A percentile compares a stretch with the other conserved stretches of the same genome.
Evolutionary conservation across 495 filamentous ascomycete species (phyloP).

Genomic region (Aspergillus sparsus): DNA sequence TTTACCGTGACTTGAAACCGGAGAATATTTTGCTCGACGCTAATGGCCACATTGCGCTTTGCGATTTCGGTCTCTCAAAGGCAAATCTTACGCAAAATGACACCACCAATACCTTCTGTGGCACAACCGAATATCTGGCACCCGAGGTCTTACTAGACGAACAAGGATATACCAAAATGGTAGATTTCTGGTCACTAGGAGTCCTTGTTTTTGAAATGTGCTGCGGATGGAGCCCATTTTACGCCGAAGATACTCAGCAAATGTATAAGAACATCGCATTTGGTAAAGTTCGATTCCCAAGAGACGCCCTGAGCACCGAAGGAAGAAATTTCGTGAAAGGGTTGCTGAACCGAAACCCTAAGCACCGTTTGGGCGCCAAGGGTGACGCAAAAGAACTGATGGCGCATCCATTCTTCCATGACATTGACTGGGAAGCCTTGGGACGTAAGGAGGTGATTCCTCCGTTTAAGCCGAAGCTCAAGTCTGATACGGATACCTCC

Average conservation of each 20-base stretch:
- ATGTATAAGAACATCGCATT: conserved; percentile 99
- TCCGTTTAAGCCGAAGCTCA: conserved; percentile 95
- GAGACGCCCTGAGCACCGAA: conserved; percentile 89
- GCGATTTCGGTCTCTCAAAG: conserved; percentile 93
- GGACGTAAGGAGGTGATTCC: conserved; percentile 90
- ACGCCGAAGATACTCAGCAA: conserved; percentile 97
- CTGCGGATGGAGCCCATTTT: conserved; percentile 98
- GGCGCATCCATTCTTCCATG: conserved; percentile 88
- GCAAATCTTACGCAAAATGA: conserved; percentile 94
- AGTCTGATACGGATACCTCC: conserved; percentile 90
- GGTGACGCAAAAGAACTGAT: conserved; percentile 94
- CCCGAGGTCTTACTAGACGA: conserved; percentile 95
- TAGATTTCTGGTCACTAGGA: conserved; percentile 98
- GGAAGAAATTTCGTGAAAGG: conserved; percentile 98
- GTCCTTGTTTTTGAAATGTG: conserved; percentile 99
- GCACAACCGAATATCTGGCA: conserved; percentile 95
- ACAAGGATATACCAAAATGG: conserved; percentile 99
- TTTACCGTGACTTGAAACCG: conserved; percentile 89
- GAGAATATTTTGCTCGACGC: conserved; percentile 85
- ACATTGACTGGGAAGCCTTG: conserved; percentile 88
- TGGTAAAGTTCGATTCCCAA: conserved; percentile 94
- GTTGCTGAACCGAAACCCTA: conserved; percentile 92
- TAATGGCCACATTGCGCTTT: conserved; percentile 82
- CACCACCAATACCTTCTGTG: conserved; percentile 98
- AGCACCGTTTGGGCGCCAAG: conserved; percentile 88